Conservation (phyloP, 257 asterid genomes). For the Anisodus acutangulus region DNA sequence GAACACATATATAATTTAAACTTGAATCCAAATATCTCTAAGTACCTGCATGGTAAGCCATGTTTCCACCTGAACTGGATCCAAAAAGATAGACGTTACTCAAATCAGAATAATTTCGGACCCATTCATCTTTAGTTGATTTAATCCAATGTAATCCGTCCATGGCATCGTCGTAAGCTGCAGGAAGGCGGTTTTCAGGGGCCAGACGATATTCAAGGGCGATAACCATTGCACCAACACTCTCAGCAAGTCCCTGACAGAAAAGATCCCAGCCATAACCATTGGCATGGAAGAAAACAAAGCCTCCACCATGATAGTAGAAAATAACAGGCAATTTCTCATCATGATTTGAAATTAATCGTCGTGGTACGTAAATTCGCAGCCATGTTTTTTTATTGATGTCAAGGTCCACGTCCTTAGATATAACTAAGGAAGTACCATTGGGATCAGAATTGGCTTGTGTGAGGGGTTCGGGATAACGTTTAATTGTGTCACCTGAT, state of each 20-base stretch:
- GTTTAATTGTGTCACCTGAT: slow-evolving; percentile 43
- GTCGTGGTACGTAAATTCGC: slow-evolving; percentile 51
- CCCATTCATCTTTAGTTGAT: slow-evolving; percentile 42
- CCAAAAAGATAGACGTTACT: slow-evolving; percentile 42
- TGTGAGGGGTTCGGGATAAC: slow-evolving; percentile 34
- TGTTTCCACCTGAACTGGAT: slow-evolving; percentile 48
- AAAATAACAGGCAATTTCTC: slow-evolving; percentile 50
- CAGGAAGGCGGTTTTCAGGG: slow-evolving; percentile 52
- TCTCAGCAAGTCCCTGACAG: slow-evolving; percentile 41
- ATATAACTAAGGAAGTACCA: slow-evolving; percentile 40
- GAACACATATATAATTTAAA: not conserved
- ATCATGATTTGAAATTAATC: not conserved
- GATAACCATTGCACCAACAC: slow-evolving; percentile 43
- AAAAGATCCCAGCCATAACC: slow-evolving; percentile 37
- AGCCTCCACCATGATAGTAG: slow-evolving; percentile 64
- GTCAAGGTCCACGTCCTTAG: slow-evolving; percentile 52
- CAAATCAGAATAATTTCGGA: slow-evolving; percentile 42
- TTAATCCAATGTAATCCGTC: slow-evolving; percentile 46
- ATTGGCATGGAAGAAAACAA: slow-evolving; percentile 46
- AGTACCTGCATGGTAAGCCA: slow-evolving; percentile 47
- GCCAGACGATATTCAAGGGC: slow-evolving; percentile 60
- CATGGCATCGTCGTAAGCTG: slow-evolving; percentile 51
- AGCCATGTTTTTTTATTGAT: slow-evolving; percentile 47
- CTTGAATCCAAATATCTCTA: not conserved
- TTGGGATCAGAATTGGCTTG: slow-evolving; percentile 40